phyloP scores from a whole-genome alignment of 257 asterid species.

The Primulina tabacum region DNA sequence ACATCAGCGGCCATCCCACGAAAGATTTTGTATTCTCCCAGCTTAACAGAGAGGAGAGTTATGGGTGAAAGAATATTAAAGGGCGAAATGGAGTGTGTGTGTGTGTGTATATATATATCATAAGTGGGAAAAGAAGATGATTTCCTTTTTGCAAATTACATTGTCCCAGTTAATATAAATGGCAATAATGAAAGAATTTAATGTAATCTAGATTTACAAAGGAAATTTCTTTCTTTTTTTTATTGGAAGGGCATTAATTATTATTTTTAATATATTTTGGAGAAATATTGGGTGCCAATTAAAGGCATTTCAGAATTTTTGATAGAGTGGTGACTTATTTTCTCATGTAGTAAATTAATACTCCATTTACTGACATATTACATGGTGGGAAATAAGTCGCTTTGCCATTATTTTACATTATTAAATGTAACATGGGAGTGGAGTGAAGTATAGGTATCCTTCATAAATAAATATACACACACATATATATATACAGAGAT shows the following conservation, averaged over 20 bases:
- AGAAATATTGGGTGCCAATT: background rate
- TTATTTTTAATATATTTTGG: background rate
- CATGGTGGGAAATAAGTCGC: no score
- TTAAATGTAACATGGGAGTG: no score
- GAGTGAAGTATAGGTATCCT: no score
- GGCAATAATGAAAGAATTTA: conserved; percentile 27
- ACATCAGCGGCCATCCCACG: conserved; percentile 72
- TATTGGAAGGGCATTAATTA: background rate
- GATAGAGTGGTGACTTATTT: no score
- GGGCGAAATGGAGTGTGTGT: background rate
- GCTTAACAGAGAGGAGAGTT: background rate
- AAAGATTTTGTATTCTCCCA: background rate
- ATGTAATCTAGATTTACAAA: conserved; percentile 19
- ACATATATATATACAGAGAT: no score
- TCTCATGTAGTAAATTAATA: no score
- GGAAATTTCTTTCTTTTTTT: conserved; percentile 19
- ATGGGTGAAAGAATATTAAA: background rate
- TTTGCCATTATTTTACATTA: no score
- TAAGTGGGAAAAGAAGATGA: conserved; percentile 12
- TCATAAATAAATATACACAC: no score
- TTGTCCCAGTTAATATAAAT: conserved; percentile 15
- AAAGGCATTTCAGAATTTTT: no score
- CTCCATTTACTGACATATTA: no score
- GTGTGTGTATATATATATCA: background rate
- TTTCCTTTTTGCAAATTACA: conserved; percentile 16